Evolutionary conservation across 257 asterid genomes (phyloP).

Genomic region (Forsythia viridissima): DNA sequence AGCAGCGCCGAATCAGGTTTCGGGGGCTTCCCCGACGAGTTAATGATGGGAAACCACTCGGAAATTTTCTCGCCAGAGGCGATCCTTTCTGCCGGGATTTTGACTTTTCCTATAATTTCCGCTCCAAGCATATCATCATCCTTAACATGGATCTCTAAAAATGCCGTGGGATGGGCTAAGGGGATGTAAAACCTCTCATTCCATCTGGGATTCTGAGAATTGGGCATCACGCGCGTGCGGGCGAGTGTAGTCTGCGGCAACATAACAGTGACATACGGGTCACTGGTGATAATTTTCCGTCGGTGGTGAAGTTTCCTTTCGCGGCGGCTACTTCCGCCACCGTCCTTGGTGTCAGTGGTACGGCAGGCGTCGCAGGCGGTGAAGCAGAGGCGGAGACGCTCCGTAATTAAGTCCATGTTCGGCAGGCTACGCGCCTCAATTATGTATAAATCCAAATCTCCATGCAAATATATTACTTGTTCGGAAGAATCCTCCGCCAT

Average conservation of each 20-base stretch:
- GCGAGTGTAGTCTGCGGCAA: constrained; percentile 79
- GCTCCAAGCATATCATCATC: constrained; percentile 84
- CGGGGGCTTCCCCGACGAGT: constrained; percentile 51
- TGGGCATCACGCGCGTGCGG: constrained; percentile 77
- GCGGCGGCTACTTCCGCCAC: constrained; percentile 15
- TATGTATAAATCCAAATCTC: constrained; percentile 71
- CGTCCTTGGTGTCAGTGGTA: constrained; percentile 16
- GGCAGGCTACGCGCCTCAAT: constrained; percentile 77
- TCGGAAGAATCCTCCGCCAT: constrained; percentile 48
- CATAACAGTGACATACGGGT: constrained; percentile 75
- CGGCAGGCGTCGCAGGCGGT: constrained; percentile 55
- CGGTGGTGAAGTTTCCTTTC: constrained; percentile 57
- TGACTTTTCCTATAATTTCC: constrained; percentile 60
- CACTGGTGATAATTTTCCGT: constrained; percentile 73
- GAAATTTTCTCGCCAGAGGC: constrained; percentile 49
- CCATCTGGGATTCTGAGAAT: constrained; percentile 78
- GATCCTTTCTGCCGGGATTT: constrained; percentile 46
- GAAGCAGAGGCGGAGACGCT: constrained; percentile 68
- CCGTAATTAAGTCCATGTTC: constrained; percentile 76
- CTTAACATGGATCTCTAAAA: constrained; percentile 65
- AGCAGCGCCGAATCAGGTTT: constrained; percentile 55
- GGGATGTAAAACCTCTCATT: constrained; percentile 60
- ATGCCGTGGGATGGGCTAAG: constrained; percentile 60
- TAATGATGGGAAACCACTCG: constrained; percentile 50
- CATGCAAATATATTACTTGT: constrained; percentile 49